These are phyloP conservation scores for Yarrowia deformans DNA, from an alignment of 805 yeast species.

Conservation along the genomic window DNA sequence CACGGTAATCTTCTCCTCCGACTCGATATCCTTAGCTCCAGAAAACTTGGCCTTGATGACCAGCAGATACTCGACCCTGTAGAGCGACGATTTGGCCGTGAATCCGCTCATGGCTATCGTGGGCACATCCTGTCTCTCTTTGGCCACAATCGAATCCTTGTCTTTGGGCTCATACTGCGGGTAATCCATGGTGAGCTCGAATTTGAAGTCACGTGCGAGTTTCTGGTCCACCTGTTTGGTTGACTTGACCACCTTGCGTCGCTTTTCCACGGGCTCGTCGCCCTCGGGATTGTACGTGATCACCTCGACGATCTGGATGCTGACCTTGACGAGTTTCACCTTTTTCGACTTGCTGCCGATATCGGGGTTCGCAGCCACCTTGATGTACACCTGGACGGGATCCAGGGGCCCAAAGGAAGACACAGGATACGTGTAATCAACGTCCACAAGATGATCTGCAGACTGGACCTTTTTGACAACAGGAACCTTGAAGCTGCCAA, in stretches of 20 bases:
- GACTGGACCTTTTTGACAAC: slow-evolving; percentile 45
- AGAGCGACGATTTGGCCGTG: slow-evolving; percentile 51
- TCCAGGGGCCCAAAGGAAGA: slow-evolving; percentile 55
- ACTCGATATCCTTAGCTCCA: slow-evolving; percentile 52
- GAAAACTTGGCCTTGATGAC: slow-evolving; percentile 50
- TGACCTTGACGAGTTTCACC: slow-evolving; percentile 51
- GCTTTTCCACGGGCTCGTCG: slow-evolving; percentile 49
- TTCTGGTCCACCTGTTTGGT: slow-evolving; percentile 46
- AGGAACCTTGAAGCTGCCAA: slow-evolving; percentile 50
- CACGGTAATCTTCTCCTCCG: slow-evolving; percentile 49
- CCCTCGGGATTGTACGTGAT: slow-evolving; percentile 48
- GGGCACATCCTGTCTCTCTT: slow-evolving; percentile 51
- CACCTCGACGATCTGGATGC: slow-evolving; percentile 51
- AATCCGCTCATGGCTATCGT: slow-evolving; percentile 49
- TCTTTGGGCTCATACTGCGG: slow-evolving; percentile 46
- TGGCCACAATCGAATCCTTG: slow-evolving; percentile 46
- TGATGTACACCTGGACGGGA: slow-evolving; percentile 46
- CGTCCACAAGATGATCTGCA: slow-evolving; percentile 50
- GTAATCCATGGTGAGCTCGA: slow-evolving; percentile 47
- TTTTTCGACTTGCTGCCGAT: slow-evolving; percentile 50
- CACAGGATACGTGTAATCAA: slow-evolving; percentile 49
- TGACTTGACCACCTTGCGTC: slow-evolving; percentile 48
- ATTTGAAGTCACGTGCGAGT: slow-evolving; percentile 44
- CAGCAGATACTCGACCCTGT: slow-evolving; percentile 49
- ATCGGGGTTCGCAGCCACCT: slow-evolving; percentile 51